Conservation (phyloP, 1,284 basidiomycete species). For the Marasmius sp. region DNA sequence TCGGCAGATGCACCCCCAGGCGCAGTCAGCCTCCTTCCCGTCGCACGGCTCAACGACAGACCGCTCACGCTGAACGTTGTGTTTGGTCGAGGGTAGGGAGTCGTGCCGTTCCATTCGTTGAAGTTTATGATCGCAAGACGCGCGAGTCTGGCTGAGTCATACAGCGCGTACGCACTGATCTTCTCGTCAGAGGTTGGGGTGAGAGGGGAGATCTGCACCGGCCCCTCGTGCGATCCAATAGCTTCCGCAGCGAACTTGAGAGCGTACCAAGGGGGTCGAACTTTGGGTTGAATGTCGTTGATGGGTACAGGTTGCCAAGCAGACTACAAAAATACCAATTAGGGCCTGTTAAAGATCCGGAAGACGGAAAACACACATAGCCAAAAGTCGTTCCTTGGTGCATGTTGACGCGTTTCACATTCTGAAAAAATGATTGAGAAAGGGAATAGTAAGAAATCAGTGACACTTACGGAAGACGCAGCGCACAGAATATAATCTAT, state of each 20-base stretch:
- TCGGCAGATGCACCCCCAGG: constrained; percentile 9
- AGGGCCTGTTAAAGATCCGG: neutral
- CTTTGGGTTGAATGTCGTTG: constrained; percentile 3
- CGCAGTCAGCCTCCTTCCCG: constrained; percentile 4
- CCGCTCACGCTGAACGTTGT: neutral
- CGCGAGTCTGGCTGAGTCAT: constrained; percentile 5
- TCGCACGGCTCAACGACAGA: neutral
- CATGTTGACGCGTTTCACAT: constrained; percentile 5
- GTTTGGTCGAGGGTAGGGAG: neutral
- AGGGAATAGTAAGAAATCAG: neutral
- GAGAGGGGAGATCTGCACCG: constrained; percentile 5
- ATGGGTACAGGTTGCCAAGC: constrained; percentile 10
- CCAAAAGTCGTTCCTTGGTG: constrained; percentile 12
- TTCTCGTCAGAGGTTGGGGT: neutral
- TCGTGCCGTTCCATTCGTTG: constrained; percentile 9
- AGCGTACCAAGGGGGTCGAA: constrained; percentile 9
- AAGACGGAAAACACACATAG: neutral
- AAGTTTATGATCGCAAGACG: constrained; percentile 9
- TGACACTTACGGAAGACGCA: constrained; percentile 1
- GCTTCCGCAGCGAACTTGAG: constrained; percentile 12
- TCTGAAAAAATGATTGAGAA: neutral
- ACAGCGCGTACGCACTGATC: constrained; percentile 8
- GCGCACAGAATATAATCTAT: constrained; percentile 9
- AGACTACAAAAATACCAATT: neutral
- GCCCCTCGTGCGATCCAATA: constrained; percentile 6